Conservation (phyloP, 2,329 filamentous ascomycete genomes). For the Hypomyces perniciosus region DNA sequence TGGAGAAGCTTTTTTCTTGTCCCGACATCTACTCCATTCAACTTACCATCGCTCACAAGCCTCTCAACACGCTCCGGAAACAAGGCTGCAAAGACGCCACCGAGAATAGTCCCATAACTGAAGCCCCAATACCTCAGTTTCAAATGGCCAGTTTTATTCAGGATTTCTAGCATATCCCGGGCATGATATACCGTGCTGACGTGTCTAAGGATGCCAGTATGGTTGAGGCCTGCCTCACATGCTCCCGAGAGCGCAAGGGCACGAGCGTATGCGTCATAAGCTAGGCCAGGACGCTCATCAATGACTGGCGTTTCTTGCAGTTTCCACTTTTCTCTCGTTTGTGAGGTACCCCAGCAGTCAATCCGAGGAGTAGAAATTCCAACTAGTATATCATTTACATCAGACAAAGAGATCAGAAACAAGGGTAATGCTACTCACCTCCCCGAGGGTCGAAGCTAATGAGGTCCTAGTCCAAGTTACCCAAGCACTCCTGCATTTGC, state of each 20-base stretch:
- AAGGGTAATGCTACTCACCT: constrained; percentile 19
- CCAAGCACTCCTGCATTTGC: not conserved
- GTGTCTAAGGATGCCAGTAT: constrained; percentile 33
- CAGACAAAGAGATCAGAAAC: not conserved
- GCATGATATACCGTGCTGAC: constrained; percentile 40
- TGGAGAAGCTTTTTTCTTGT: not conserved
- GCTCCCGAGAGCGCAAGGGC: constrained; percentile 35
- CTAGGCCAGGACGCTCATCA: constrained; percentile 40
- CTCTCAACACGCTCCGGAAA: constrained; percentile 46
- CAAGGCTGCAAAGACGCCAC: constrained; percentile 46
- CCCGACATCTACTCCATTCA: not conserved
- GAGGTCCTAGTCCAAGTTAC: constrained; percentile 31
- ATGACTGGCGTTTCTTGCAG: constrained; percentile 39
- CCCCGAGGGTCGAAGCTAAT: constrained; percentile 48
- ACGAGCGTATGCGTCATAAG: constrained; percentile 40
- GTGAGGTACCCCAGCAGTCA: constrained; percentile 43
- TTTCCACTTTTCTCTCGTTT: constrained; percentile 36
- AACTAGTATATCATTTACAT: constrained; percentile 21
- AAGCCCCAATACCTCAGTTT: constrained; percentile 49
- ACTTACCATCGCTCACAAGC: constrained; percentile 45
- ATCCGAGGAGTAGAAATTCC: constrained; percentile 44
- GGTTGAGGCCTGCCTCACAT: constrained; percentile 36
- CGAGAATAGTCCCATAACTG: constrained; percentile 49
- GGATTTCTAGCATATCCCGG: constrained; percentile 43
- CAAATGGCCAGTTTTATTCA: constrained; percentile 34